Evolutionary conservation across 116 monocot genomes (phyloP).

Genomic region (Phalaenopsis hybrid): DNA sequence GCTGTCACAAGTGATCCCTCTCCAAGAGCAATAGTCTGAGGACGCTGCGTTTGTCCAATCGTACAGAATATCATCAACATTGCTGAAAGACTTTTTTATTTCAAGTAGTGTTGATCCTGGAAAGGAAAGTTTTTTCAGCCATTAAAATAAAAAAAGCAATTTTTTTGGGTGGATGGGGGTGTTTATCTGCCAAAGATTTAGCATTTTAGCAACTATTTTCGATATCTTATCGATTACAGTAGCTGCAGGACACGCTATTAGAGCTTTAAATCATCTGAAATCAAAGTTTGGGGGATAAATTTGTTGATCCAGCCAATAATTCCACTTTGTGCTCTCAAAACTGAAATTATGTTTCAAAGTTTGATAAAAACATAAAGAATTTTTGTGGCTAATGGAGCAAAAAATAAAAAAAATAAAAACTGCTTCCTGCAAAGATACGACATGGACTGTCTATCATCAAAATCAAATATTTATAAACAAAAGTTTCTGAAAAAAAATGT

Average conservation of each 20-base stretch:
- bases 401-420: background rate
- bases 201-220: no score
- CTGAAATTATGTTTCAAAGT: background rate
- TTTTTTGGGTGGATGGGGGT: no score
- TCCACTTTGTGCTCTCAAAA: background rate
- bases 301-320: background rate
- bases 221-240: no score
- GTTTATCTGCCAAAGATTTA: no score
- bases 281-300: background rate
- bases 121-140: background rate
- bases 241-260: background rate
- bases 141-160: background rate
- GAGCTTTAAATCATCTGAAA: background rate
- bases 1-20: conserved; percentile 82
- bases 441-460: background rate
- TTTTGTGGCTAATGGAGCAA: background rate
- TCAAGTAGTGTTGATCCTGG: conserved; percentile 62
- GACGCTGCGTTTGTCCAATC: conserved; percentile 62
- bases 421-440: background rate
- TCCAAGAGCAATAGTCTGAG: conserved; percentile 77
- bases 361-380: background rate
- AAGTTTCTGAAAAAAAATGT: background rate
- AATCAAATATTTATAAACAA: background rate
- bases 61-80: conserved; percentile 71
- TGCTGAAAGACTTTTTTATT: conserved; percentile 82